Evolutionary conservation across 1,284 basidiomycete species (phyloP), one percentile per base, ranked within the genome.

Genomic region (Xerocomus nothofagi): DNA sequence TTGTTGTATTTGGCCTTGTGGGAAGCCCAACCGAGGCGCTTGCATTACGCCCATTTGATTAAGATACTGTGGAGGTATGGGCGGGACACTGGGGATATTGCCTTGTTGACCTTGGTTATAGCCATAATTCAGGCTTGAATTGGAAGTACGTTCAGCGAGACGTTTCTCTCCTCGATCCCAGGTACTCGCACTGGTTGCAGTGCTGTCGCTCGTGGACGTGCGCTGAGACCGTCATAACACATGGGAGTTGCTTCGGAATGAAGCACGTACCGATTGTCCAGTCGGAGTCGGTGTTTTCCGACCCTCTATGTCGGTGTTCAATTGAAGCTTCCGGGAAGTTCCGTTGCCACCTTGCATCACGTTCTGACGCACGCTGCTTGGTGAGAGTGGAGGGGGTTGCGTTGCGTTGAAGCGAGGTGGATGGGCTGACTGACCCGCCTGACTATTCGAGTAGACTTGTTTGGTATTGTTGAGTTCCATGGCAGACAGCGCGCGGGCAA

Each of bases 31-130:
- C 50, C 78, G 72, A 46, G 75, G 68, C 39, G 71, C 75, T 53
- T 71, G 75, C 34, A 57, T 54, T 36, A 47, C 53, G 12, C 53
- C 58, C 65, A 61, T 73, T 60, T 84, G 82, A 51, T 79, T 82
- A 23, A 88, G 70, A 60, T 84, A 89, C 61, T 89, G 87, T 12
- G 74, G 63, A 12, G 87, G 88, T 49, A 90, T 82, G 24, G 81
- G 72, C 1, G 88, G 87, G 9, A 89, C 84, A 44, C 70, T 83
- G 1, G 84, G 86, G 40, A 86, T 71, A 44, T 61, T 62, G 44
- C 64, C 61, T 44, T 71, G 69, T 53, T 77, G 73, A 18, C 70
- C 69, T 58, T 83, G 78, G 51, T 80, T 78, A 54, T 84, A 84
- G 2, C 76, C 69, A 55, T 84, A 80, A 54, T 84, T 79, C 47